Conservation (phyloP, 2,329 filamentous ascomycete genomes). For the Trichoderma asperellum region DNA sequence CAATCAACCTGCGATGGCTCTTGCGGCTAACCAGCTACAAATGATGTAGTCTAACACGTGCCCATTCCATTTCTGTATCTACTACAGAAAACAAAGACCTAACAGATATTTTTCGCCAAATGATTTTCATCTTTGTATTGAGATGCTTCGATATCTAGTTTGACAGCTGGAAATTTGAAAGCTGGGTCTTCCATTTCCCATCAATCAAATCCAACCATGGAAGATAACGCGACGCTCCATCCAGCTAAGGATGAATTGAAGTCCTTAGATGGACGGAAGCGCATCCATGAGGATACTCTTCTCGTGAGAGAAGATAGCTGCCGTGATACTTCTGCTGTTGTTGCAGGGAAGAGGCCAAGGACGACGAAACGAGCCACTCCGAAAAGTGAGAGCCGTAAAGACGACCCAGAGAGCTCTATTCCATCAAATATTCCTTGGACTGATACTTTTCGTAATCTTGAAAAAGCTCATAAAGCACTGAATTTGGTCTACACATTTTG, state of each 20-base stretch:
- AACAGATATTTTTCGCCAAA: not conserved
- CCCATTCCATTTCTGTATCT: not conserved
- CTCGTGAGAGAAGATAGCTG: not conserved
- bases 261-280: not conserved
- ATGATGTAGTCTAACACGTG: not conserved
- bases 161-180: not conserved
- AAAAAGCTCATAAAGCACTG: slow-evolving; percentile 78
- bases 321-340: not conserved
- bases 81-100: too few relatives aligned
- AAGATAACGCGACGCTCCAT: not conserved
- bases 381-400: not conserved
- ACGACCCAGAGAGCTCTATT: slow-evolving; percentile 30
- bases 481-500: slow-evolving; percentile 96
- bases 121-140: not conserved
- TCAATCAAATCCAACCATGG: not conserved
- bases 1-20: not conserved
- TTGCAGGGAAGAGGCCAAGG: not conserved
- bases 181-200: not conserved
- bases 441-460: slow-evolving; percentile 69
- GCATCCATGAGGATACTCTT: not conserved
- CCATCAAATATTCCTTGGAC: slow-evolving; percentile 66
- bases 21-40: not conserved
- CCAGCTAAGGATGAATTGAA: not conserved
- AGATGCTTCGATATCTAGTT: not conserved
- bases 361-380: not conserved